Base-by-base conservation (phyloP, 306 rosid species). In the Neltuma alba region DNA sequence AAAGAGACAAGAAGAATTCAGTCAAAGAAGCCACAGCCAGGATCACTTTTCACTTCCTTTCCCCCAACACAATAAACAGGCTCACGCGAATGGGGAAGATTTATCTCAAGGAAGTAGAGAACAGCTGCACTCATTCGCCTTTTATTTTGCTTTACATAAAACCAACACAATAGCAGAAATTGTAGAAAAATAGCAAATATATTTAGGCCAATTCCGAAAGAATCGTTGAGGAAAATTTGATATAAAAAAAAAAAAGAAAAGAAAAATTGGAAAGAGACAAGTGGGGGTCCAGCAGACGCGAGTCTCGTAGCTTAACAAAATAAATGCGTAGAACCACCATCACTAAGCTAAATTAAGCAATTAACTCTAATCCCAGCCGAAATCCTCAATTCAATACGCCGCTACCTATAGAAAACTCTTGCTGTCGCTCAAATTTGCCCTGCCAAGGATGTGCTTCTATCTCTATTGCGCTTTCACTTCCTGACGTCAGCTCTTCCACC, bases 401-500 rank as follows among this genome's bases (percentile, higher is more conserved):
- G 85, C 86, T 75, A 63, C 55, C 87, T 79, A 52, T 54, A 18
- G 76, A 77, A 81, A 76, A 61, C 63, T 85, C 30, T 69, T 48
- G 38, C 34, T 12, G 61, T 58, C 72, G 70, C 76, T 75, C 83
- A 73, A 44, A 77, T 74, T 61, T 52, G 31, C 71, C 81, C 84
- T 50, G 36, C 12, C 50, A 63, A 44, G 13, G 54, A 12, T 71
- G 36, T 50, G 55, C 80, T 50, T 68, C 14, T 9, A 60, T 36
- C 84, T 79, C 70, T 18, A 83, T 58, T 82, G 84, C 70, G 31
- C 89, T 69, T 83, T 83, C 58, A 77, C 79, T 28, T 88, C 77
- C 80, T 85, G 91, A 48, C 81, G 88, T 31, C 3, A 30, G 30
- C 88, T 79, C 81, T 89, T 36, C 83, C 92, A 57, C 83, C 91